A percentile compares a stretch with the other conserved stretches of the same genome.
phyloP scores from a whole-genome alignment of 2,329 filamentous ascomycete species.

The Alternaria sp. region DNA sequence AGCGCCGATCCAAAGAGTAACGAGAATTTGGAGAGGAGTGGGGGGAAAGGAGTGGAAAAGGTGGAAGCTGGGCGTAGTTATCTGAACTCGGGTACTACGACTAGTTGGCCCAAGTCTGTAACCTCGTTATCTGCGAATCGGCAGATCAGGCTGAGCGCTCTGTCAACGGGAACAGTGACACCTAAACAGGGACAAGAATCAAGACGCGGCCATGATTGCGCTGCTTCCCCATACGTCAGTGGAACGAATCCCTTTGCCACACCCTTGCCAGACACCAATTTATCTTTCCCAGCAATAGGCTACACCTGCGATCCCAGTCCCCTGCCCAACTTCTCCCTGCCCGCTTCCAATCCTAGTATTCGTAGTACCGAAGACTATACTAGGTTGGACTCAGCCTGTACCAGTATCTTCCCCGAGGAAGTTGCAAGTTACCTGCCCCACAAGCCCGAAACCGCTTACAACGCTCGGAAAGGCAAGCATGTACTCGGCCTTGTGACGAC shows the following conservation, averaged over 20 bases:
- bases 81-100: constrained; percentile 7
- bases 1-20: constrained; percentile 20
- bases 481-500: constrained; percentile 22
- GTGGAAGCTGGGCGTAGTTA: constrained; percentile 6
- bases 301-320: too few species aligned
- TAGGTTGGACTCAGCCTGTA: constrained; percentile 14
- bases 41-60: neutral
- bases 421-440: neutral
- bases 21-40: neutral
- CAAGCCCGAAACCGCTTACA: constrained; percentile 13
- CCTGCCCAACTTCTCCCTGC: neutral
- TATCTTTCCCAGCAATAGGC: too few species aligned
- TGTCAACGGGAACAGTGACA: neutral
- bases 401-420: neutral
- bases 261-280: neutral
- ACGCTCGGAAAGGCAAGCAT: constrained; percentile 32
- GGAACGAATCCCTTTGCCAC: neutral
- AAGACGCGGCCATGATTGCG: neutral
- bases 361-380: neutral
- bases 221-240: neutral
- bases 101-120: constrained; percentile 15
- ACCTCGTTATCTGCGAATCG: constrained; percentile 27
- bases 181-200: neutral
- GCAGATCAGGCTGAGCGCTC: constrained; percentile 25
- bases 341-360: neutral